Percentiles rank a stretch among this genome's conserved stretches.
phyloP scores from a whole-genome alignment of 2,329 filamentous ascomycete genomes.

The Colletotrichum liriopes region DNA sequence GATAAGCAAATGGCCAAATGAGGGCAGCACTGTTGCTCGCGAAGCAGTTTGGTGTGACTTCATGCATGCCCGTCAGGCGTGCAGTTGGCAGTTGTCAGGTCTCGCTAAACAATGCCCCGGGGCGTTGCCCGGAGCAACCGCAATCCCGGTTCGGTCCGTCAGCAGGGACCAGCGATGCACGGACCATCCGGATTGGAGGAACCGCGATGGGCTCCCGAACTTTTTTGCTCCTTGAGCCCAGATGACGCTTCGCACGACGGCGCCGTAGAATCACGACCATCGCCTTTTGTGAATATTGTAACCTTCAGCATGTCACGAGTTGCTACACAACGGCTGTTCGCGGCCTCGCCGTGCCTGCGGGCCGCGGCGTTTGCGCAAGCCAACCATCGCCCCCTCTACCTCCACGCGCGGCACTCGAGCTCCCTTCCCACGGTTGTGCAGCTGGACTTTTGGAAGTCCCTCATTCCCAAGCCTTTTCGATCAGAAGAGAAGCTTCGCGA shows the following conservation, averaged over 20 bases:
- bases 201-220: conserved; percentile 1
- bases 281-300: background rate
- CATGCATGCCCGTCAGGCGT: conserved; percentile 26
- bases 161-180: conserved; percentile 19
- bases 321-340: conserved; percentile 13
- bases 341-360: conserved; percentile 26
- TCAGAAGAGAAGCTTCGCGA: conserved; percentile 53
- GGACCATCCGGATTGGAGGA: conserved; percentile 17
- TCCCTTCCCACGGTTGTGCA: conserved; percentile 68
- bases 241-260: background rate
- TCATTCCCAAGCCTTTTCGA: conserved; percentile 80
- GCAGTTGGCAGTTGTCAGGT: conserved; percentile 42
- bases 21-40: conserved; percentile 37
- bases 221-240: conserved; percentile 25
- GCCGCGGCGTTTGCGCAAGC: conserved; percentile 16
- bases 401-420: conserved; percentile 51
- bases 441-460: conserved; percentile 76
- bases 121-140: conserved; percentile 40
- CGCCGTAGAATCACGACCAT: background rate
- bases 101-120: conserved; percentile 43
- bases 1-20: conserved; percentile 6
- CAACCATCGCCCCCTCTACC: conserved; percentile 17
- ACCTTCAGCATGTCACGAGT: conserved; percentile 29
- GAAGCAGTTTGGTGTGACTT: conserved; percentile 34
- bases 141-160: conserved; percentile 27